Conservation (phyloP, 495 filamentous ascomycete species). For the Apiosordaria backusii region DNA sequence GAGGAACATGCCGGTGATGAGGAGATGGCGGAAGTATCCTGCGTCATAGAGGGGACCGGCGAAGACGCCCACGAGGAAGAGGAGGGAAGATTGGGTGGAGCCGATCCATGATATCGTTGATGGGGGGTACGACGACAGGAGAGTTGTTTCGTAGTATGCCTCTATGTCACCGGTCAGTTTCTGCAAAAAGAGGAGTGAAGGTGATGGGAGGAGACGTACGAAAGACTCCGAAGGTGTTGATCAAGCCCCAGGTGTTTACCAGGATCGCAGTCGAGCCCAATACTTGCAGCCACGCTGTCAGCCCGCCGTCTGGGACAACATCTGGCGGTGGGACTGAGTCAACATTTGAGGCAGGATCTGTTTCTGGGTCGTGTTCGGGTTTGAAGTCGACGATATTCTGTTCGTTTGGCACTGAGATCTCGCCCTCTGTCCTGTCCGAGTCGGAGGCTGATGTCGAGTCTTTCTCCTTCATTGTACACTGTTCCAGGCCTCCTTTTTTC, state of each 20-base stretch:
- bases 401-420: background rate
- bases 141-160: slow-evolving; percentile 36
- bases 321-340: background rate
- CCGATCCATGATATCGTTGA: slow-evolving; percentile 45
- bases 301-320: slow-evolving; percentile 34
- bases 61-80: slow-evolving; percentile 40
- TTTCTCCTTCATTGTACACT: slow-evolving; percentile 15
- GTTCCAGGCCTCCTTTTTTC: background rate
- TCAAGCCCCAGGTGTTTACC: slow-evolving; percentile 43
- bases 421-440: slow-evolving; percentile 19
- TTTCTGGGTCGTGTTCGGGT: background rate
- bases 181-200: background rate
- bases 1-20: slow-evolving; percentile 28
- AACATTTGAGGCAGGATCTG: background rate
- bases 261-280: slow-evolving; percentile 39
- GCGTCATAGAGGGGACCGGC: slow-evolving; percentile 39
- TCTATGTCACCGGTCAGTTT: background rate
- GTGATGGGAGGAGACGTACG: slow-evolving; percentile 40
- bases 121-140: slow-evolving; percentile 27
- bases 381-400: background rate
- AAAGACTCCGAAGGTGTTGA: slow-evolving; percentile 52
- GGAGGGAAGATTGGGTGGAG: slow-evolving; percentile 36
- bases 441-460: slow-evolving; percentile 15
- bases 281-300: slow-evolving; percentile 46
- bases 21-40: slow-evolving; percentile 37